Evolutionary conservation across 2,329 filamentous ascomycete genomes (phyloP).

Genomic region (Fusarium keratoplasticum): DNA sequence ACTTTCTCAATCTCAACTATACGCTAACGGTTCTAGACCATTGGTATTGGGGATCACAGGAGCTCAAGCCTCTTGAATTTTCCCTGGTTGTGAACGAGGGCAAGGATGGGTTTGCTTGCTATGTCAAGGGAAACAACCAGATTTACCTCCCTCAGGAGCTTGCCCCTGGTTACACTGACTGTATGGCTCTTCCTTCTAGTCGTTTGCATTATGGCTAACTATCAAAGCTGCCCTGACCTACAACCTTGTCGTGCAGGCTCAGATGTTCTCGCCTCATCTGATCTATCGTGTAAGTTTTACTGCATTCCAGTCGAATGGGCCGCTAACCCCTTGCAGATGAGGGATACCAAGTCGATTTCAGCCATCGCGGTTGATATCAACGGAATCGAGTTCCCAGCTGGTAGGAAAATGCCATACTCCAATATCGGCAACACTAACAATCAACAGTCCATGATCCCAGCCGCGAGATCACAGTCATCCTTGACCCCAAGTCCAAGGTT

Average conservation of each 20-base stretch:
- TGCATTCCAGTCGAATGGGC: neutral
- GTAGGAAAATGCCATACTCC: neutral
- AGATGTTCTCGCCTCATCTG: slow-evolving; percentile 1
- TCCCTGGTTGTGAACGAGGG: slow-evolving; percentile 14
- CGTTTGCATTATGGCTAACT: neutral
- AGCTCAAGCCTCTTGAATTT: slow-evolving; percentile 5
- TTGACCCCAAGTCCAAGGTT: slow-evolving; percentile 1
- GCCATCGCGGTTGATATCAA: neutral
- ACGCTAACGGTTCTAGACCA: neutral
- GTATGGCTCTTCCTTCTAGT: neutral
- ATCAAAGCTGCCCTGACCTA: neutral
- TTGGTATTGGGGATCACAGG: slow-evolving; percentile 13
- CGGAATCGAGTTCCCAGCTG: neutral
- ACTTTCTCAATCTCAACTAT: too few species aligned
- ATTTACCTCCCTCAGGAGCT: slow-evolving; percentile 13
- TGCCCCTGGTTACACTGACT: slow-evolving; percentile 14
- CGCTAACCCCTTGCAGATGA: neutral
- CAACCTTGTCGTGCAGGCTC: neutral
- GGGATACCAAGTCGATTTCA: neutral
- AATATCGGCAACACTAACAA: neutral
- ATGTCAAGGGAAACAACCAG: slow-evolving; percentile 16
- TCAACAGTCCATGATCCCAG: neutral
- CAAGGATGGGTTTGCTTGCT: slow-evolving; percentile 11
- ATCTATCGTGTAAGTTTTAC: neutral
- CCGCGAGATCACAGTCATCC: slow-evolving; percentile 7